Base-by-base conservation (phyloP, 768 basidiomycete species). In the Suillus tomentosus region DNA sequence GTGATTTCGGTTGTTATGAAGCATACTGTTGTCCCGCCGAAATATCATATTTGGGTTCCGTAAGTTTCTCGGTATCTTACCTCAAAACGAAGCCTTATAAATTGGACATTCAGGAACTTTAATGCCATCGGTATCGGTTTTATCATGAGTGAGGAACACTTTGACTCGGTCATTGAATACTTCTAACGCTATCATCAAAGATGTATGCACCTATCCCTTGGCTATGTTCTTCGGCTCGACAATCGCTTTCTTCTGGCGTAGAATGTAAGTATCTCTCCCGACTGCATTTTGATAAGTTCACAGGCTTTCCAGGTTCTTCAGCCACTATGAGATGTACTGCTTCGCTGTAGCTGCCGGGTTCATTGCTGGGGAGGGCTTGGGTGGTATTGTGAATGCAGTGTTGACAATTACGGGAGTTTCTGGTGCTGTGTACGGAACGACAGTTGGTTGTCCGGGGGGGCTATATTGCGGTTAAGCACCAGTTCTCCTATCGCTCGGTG, bases 1-100 rank as follows among this genome's bases (percentile, higher is more conserved):
- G 77, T 81, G 43, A n/a, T 82, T 54, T 79, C 79, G 7, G 78
- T 87, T 43, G 56, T 84, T 22, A 71, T 78, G 45, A 84, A 81
- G 68, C 60, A 70, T 14, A 65, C 63, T 24, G 36, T 69, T 54
- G 69, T 72, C 13, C 73, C 71, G 8, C 65, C 71, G 0, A 70
- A 65, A 60, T 65, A 73, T 54, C 68, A 72, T 6, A 42, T 36
- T 5, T 70, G 51, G 22, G 64, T 74, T 13, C 71, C 72, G 68
- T 72, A 66, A 17, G 53, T 64, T 27, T 17, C 34, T 59, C n/a
- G 50, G 53, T 22, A 8, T 34, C 11, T 58, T 42, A 13, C 24
- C 17, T 42, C 11, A 22, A 58, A 31, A 42, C 5, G 11, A 58
- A 19, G 9, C 10, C 17, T 58, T 13, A 42, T 24, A 58, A 19